Percentiles rank a stretch among this genome's conserved stretches.
Conservation (phyloP, 805 yeast species). For the Starmerella floris region DNA sequence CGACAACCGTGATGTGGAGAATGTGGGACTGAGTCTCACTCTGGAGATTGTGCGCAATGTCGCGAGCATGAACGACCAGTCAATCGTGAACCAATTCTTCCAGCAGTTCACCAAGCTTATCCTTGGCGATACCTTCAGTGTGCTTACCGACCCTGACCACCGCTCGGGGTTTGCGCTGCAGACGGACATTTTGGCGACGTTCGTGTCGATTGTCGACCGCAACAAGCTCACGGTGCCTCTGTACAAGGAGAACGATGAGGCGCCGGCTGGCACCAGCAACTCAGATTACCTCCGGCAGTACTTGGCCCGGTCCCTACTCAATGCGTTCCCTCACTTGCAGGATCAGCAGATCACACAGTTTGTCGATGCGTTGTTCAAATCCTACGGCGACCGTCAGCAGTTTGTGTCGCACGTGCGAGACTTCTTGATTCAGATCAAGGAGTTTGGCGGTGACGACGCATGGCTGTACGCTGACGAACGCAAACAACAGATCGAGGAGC, state of each 20-base stretch:
- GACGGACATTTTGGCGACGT: constrained; percentile 66
- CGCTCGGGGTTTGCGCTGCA: constrained; percentile 90
- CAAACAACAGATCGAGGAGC: constrained; percentile 61
- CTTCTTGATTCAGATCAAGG: constrained; percentile 90
- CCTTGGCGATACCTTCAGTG: constrained; percentile 81
- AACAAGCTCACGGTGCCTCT: constrained; percentile 64
- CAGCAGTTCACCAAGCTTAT: constrained; percentile 79
- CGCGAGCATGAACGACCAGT: constrained; percentile 46
- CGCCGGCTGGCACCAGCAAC: constrained; percentile 75
- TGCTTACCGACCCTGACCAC: constrained; percentile 92
- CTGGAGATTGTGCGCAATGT: constrained; percentile 75
- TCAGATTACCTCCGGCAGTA: constrained; percentile 65
- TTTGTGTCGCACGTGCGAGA: constrained; percentile 83
- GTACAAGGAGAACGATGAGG: constrained; percentile 57
- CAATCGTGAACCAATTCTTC: constrained; percentile 75
- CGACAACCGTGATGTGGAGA: constrained; percentile 92
- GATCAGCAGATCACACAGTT: constrained; percentile 71
- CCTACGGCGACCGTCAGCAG: constrained; percentile 57
- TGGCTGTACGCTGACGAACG: constrained; percentile 89
- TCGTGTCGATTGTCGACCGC: constrained; percentile 71
- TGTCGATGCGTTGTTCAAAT: constrained; percentile 54
- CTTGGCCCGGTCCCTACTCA: constrained; percentile 63
- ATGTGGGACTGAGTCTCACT: constrained; percentile 72
- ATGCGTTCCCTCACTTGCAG: constrained; percentile 88
- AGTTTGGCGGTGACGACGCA: constrained; percentile 89